A percentile compares a stretch with the other conserved stretches of the same genome.
phyloP scores from a whole-genome alignment of 2,329 filamentous ascomycete genomes.

The Trichoderma aggressivum region DNA sequence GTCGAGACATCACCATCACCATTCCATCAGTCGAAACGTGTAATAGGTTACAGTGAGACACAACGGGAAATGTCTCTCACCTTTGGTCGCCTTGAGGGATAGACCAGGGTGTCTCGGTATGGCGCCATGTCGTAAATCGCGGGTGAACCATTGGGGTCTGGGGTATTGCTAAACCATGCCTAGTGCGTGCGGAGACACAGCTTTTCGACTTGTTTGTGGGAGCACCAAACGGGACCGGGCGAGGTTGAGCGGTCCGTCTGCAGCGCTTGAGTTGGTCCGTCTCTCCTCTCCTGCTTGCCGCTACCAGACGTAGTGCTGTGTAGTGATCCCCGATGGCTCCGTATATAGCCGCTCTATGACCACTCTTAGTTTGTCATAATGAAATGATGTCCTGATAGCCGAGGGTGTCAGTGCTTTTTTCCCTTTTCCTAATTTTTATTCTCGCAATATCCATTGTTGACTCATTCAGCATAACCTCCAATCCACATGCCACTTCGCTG shows the following conservation, averaged over 20 bases:
- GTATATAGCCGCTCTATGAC: slow-evolving; percentile 8
- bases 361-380: not conserved
- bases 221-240: slow-evolving; percentile 3
- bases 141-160: not conserved
- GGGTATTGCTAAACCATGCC: not conserved
- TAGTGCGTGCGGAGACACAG: slow-evolving; percentile 10
- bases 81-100: not conserved
- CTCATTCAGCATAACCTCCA: not conserved
- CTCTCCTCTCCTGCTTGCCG: slow-evolving; percentile 10
- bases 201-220: not conserved
- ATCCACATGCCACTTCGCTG: not conserved
- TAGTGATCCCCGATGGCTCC: not conserved
- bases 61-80: not conserved
- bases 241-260: not conserved
- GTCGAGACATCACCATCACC: not conserved
- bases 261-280: slow-evolving; percentile 4
- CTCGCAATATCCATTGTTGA: not conserved
- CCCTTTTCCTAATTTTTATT: not conserved
- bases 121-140: not conserved
- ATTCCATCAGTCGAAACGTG: not conserved
- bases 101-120: not conserved
- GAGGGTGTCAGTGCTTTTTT: not conserved
- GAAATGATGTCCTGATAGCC: not conserved
- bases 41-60: not conserved
- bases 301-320: not conserved